These are phyloP conservation scores for Trametes hirsuta DNA, from an alignment of 1,284 basidiomycete genomes.

Conservation along the genomic window DNA sequence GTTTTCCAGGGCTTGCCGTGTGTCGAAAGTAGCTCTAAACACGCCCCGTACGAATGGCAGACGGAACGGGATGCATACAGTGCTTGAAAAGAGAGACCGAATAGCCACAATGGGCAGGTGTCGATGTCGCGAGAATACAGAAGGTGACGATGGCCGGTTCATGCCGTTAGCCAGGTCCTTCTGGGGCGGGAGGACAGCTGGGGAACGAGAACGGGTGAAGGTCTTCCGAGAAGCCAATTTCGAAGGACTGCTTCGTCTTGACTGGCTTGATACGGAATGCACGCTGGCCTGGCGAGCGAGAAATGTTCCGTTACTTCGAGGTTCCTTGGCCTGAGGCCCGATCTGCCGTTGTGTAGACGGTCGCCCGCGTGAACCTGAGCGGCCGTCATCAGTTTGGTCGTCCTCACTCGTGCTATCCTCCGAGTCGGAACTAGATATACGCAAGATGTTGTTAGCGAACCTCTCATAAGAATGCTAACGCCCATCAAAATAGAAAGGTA, in stretches of 20 bases:
- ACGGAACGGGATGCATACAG: slow-evolving; percentile 44
- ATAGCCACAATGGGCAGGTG: slow-evolving; percentile 24
- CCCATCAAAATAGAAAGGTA: too few relatives aligned
- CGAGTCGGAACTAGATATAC: slow-evolving; percentile 47
- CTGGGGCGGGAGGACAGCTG: slow-evolving; percentile 41
- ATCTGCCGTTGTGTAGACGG: slow-evolving; percentile 33
- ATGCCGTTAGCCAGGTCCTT: slow-evolving; percentile 33
- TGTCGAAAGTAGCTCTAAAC: slow-evolving; percentile 55
- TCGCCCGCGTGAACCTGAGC: slow-evolving; percentile 44
- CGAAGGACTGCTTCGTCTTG: slow-evolving; percentile 29
- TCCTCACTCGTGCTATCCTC: slow-evolving; percentile 44
- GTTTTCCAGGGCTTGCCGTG: slow-evolving; percentile 59
- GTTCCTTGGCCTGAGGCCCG: slow-evolving; percentile 12
- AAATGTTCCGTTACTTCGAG: slow-evolving; percentile 12
- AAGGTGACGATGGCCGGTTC: slow-evolving; percentile 33
- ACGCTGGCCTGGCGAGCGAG: slow-evolving; percentile 19
- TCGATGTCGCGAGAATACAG: slow-evolving; percentile 32
- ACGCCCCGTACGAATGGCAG: slow-evolving; percentile 42
- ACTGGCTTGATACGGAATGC: slow-evolving; percentile 26
- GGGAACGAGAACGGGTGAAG: slow-evolving; percentile 65
- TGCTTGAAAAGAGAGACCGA: slow-evolving; percentile 45
- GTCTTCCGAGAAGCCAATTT: slow-evolving; percentile 29
- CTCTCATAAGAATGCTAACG: too few relatives aligned
- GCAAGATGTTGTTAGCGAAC: background rate
- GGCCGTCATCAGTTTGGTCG: slow-evolving; percentile 48